Percentiles rank a stretch among this genome's conserved stretches.
Conservation (phyloP, 2,329 filamentous ascomycete species). For the Scedosporium dehoogii region DNA sequence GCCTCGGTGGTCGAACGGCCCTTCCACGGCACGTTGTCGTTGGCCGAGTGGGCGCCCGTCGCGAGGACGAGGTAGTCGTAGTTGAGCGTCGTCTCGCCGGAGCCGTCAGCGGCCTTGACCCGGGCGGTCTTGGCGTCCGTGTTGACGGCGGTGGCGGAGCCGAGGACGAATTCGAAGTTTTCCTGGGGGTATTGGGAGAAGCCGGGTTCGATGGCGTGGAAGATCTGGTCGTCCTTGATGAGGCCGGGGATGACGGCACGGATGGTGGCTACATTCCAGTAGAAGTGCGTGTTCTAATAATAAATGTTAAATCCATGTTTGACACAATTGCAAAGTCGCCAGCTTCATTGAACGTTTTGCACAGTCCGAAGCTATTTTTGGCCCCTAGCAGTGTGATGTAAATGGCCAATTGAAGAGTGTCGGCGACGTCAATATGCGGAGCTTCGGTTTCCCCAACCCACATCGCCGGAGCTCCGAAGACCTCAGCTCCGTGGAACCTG, state of each 20-base stretch:
- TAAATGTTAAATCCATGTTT: background rate
- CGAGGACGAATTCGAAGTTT: conserved; percentile 42
- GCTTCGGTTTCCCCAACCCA: background rate
- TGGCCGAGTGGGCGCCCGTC: conserved; percentile 37
- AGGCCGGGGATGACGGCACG: conserved; percentile 42
- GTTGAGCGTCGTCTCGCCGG: conserved; percentile 19
- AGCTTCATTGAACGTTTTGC: no score
- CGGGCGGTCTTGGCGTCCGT: conserved; percentile 28
- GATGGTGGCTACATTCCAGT: conserved; percentile 47
- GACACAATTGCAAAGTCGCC: no score
- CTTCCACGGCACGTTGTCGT: conserved; percentile 41
- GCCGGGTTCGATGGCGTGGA: conserved; percentile 37
- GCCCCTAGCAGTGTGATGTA: background rate
- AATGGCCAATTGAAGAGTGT: background rate
- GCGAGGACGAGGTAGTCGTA: conserved; percentile 51
- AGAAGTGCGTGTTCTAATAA: conserved; percentile 43
- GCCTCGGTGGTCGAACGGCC: conserved; percentile 35
- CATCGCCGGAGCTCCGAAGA: background rate
- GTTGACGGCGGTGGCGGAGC: conserved; percentile 33
- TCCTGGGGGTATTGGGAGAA: conserved; percentile 39
- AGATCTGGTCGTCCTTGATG: conserved; percentile 38
- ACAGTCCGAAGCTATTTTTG: background rate
- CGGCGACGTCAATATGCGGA: background rate
- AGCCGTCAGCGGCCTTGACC: conserved; percentile 19
- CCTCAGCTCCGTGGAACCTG: background rate